These are phyloP conservation scores for Inonotus obliquus DNA, from an alignment of 1,284 basidiomycete genomes.

Conservation along the genomic window DNA sequence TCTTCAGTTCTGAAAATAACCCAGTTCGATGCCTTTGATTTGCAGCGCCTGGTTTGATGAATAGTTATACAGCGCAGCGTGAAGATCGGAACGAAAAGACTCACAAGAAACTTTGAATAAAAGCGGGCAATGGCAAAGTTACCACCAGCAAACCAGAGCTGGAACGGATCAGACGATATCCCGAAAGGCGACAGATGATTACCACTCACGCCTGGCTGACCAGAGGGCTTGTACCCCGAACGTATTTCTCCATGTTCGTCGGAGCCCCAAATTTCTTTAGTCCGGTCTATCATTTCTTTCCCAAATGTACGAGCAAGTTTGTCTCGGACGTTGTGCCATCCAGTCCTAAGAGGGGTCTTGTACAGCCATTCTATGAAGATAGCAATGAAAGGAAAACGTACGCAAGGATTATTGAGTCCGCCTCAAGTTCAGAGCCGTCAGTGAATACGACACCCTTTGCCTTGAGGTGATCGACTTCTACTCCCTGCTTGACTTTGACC, in stretches of 20 bases:
- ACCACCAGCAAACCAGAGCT: constrained; percentile 36
- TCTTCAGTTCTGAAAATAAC: constrained; percentile 15
- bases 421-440: constrained; percentile 30
- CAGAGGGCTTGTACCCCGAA: constrained; percentile 27
- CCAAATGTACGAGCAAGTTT: constrained; percentile 23
- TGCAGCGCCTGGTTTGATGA: constrained; percentile 23
- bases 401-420: constrained; percentile 31
- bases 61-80: not conserved
- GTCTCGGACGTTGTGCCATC: constrained; percentile 9
- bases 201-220: constrained; percentile 30
- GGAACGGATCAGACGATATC: not conserved
- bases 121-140: constrained; percentile 31
- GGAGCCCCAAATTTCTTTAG: constrained; percentile 23
- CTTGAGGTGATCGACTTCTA: constrained; percentile 27
- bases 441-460: constrained; percentile 28
- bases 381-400: constrained; percentile 1
- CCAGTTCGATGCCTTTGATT: constrained; percentile 31
- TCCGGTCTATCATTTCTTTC: constrained; percentile 23
- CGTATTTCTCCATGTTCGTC: constrained; percentile 27
- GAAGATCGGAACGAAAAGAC: not conserved
- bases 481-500: constrained; percentile 29
- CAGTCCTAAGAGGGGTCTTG: not conserved
- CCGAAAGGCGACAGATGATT: not conserved
- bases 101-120: constrained; percentile 30
- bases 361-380: not conserved